Evolutionary conservation across 805 yeast genomes (phyloP), one percentile per base, ranked within the genome.

Genomic region (Sporopachydermia lactativora): DNA sequence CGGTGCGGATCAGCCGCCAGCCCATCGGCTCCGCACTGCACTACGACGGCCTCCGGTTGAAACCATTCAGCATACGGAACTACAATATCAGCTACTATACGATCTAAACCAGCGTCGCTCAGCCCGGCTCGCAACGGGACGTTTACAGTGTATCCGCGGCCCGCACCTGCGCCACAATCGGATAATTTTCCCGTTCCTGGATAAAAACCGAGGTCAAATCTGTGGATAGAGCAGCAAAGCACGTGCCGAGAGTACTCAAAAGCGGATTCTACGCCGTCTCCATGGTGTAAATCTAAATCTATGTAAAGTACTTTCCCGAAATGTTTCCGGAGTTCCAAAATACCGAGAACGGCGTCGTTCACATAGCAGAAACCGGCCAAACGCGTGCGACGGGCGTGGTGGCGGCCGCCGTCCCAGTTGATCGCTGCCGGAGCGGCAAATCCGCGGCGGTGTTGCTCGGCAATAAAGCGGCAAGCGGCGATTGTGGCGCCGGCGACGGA

Each of bases 381-480:
- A 24, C 51, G 59, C 0, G 65, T 49, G 47, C 67, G 68, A 37
- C 58, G 61, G 3, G 77, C 75, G 55, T 81, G 92, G 51, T 81
- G 92, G 38, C 88, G 57, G 1, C 92, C 94, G 4, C 94, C 94
- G 49, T 73, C 71, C 86, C 86, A 81, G 51, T 79, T 79, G 37
- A 81, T 63, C 2, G 70, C 76, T 1, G 73, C 57, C 5, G 53
- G 39, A 5, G 24, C 17, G 3, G 8, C 18, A 5, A 37, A 38
- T 11, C 35, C 15, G 36, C 41, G 36, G 17, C 37, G 31, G 17
- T 18, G 18, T 15, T 28, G 17, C 37, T 36, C n/a, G 1, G 52
- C 39, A 3, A 68, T 47, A 49, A 59, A 61, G 4, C 57, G 54
- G 0, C 73, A 73, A 5, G 77, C 62, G 6, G 67, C 52, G 6